Evolutionary conservation across 345 rosid species (phyloP), one percentile per base, ranked within the genome.

Genomic region (Citrus maxima): DNA sequence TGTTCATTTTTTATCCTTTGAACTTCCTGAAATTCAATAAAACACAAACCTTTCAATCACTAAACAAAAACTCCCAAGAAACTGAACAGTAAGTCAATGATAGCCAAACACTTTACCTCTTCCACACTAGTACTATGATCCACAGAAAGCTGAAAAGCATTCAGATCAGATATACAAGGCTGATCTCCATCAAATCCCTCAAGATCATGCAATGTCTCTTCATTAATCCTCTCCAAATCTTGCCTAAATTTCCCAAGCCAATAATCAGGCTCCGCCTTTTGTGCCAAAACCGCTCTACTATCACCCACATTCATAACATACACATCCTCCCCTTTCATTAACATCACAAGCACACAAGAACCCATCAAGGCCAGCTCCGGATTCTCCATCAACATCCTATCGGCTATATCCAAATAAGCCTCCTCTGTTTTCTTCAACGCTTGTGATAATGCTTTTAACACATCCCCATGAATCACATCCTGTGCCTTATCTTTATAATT

Each of bases 281-380:
- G 98, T 10, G 93, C 99, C 78, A 95, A 76, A 38, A 95, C 94
- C 3, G 97, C 97, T 75, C 99, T 81, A 12, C 16, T 32, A 35
- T 95, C 99, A 0, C 99, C 99, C 42, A 96, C 98, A 78, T 94
- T 96, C 98, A 96, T 84, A 87, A 94, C 86, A 72, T 94, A 96
- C 38, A 94, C 94, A 86, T 96, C 97, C 77, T 96, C 98, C 4
- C 97, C 99, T 77, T 94, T 94, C 98, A 96, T 93, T 81, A 96
- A 65, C 98, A 92, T 90, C 55, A 90, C 99, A 13, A 96, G 85
- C 62, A 94, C 97, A 83, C 99, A 96, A 69, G 99, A 96, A 77
- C 98, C 99, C 98, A 96, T 94, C 71, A 94, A 82, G 38, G 98
- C 93, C 80, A 96, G 78, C 82, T 96, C 99, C 2, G 98, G 99